Percentiles rank a stretch among this genome's conserved stretches.
Conservation (phyloP, 495 filamentous ascomycete genomes). For the Lichina pygmaea region DNA sequence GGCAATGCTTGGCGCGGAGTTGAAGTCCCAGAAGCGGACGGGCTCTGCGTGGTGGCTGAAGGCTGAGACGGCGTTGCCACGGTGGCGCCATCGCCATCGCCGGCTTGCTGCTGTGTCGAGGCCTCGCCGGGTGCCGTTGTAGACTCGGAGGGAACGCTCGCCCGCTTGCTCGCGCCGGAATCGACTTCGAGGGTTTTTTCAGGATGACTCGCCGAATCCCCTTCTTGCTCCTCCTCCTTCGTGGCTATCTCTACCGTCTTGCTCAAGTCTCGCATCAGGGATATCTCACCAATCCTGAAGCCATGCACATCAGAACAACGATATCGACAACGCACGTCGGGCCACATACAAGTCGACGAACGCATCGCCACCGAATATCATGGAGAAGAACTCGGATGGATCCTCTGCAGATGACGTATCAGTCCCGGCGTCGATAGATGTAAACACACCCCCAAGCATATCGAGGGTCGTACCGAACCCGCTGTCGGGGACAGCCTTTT, state of each 20-base stretch:
- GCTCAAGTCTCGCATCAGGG: slow-evolving; percentile 73
- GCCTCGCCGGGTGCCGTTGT: no score
- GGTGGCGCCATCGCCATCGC: no score
- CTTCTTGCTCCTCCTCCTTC: slow-evolving; percentile 38
- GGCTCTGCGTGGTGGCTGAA: slow-evolving; percentile 1
- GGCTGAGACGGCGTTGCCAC: no score
- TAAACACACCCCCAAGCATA: no score
- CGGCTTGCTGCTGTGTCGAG: no score
- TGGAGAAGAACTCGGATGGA: slow-evolving; percentile 91
- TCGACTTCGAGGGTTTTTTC: no score
- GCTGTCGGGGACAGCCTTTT: slow-evolving; percentile 57
- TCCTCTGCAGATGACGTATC: slow-evolving; percentile 27
- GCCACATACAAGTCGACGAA: slow-evolving; percentile 33
- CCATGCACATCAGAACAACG: not conserved
- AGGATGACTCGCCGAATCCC: slow-evolving; percentile 9
- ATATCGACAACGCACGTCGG: slow-evolving; percentile 18
- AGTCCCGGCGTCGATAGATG: no score
- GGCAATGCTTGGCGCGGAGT: slow-evolving; percentile 42
- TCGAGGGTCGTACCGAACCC: slow-evolving; percentile 40
- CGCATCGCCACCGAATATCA: slow-evolving; percentile 93
- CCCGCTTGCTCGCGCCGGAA: no score
- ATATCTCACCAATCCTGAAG: slow-evolving; percentile 52
- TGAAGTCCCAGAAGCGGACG: slow-evolving; percentile 26
- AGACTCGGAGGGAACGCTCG: no score
- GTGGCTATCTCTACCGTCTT: slow-evolving; percentile 79